Conservation (phyloP, 2,329 filamentous ascomycete genomes). For the Cadophora luteo-olivacea region DNA sequence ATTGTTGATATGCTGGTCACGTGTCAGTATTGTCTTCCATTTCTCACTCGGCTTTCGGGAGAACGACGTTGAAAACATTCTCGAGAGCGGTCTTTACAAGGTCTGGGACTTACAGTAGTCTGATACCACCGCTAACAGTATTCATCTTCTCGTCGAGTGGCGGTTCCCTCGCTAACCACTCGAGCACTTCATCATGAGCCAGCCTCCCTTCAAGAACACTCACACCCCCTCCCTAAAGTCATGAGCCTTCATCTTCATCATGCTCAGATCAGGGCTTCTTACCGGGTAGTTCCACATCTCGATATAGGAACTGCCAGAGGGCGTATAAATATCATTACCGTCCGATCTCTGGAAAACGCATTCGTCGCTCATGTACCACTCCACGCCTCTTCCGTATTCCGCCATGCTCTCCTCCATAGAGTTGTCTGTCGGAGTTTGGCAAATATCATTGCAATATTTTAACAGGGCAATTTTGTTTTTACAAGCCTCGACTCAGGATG, state of each 20-base stretch:
- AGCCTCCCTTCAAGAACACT: conserved; percentile 8
- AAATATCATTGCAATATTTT: background rate
- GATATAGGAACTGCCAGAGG: background rate
- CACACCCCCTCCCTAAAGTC: background rate
- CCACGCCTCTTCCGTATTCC: background rate
- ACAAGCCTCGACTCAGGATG: background rate
- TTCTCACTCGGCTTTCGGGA: too few relatives aligned
- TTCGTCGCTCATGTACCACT: conserved; percentile 9
- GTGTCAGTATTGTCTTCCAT: background rate
- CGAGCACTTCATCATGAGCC: background rate
- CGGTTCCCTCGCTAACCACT: conserved; percentile 1
- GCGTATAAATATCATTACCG: background rate
- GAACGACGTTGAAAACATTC: too few relatives aligned
- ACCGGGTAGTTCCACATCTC: background rate
- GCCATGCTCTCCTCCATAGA: background rate
- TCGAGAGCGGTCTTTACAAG: background rate
- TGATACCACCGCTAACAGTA: background rate
- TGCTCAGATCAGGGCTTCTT: background rate
- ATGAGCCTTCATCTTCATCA: background rate
- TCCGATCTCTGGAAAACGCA: background rate
- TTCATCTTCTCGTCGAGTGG: background rate
- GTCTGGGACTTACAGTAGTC: background rate
- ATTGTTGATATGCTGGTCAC: background rate
- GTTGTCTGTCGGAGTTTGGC: background rate
- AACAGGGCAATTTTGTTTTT: background rate